Percentiles rank a stretch among this genome's conserved stretches.
phyloP scores from a whole-genome alignment of 148 eudicot genomes.

The Vaccinium vitisidaea region DNA sequence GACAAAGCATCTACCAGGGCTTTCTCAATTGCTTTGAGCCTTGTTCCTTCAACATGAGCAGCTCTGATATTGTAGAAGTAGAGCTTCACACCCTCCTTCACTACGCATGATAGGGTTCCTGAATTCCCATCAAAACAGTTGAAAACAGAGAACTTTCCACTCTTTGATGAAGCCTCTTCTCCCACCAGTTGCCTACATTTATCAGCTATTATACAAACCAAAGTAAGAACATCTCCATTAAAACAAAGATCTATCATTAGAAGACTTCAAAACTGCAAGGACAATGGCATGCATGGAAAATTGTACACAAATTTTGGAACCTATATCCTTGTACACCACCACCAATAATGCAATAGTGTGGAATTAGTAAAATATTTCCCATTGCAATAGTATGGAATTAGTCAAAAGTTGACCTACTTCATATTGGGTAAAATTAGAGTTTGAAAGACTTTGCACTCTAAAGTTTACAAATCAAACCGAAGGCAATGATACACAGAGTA shows the following conservation, averaged over 20 bases:
- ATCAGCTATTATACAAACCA: slow-evolving; percentile 52
- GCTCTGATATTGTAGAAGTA: slow-evolving; percentile 63
- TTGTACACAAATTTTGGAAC: not conserved
- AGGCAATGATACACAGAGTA: not conserved
- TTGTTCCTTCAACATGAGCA: slow-evolving; percentile 59
- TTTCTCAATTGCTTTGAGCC: slow-evolving; percentile 50
- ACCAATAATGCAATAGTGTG: not conserved
- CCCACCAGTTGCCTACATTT: slow-evolving; percentile 79
- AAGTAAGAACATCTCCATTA: slow-evolving; percentile 4
- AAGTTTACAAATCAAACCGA: not conserved
- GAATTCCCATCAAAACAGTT: slow-evolving; percentile 76
- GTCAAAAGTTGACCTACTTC: not conserved
- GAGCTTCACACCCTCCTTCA: slow-evolving; percentile 73
- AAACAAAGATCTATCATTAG: not conserved
- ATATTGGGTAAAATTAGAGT: not conserved
- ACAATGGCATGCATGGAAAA: not conserved
- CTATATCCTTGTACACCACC: not conserved
- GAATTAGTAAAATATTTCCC: not conserved
- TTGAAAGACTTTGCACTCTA: not conserved
- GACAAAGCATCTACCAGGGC: slow-evolving; percentile 54
- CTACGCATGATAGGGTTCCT: slow-evolving; percentile 65
- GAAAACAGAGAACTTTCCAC: slow-evolving; percentile 62
- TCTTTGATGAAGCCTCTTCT: slow-evolving; percentile 65
- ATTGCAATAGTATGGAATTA: not conserved
- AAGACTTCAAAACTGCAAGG: slow-evolving; percentile 7